Base-by-base conservation (phyloP, 2,329 filamentous ascomycete genomes). In the Onygenales sp. region DNA sequence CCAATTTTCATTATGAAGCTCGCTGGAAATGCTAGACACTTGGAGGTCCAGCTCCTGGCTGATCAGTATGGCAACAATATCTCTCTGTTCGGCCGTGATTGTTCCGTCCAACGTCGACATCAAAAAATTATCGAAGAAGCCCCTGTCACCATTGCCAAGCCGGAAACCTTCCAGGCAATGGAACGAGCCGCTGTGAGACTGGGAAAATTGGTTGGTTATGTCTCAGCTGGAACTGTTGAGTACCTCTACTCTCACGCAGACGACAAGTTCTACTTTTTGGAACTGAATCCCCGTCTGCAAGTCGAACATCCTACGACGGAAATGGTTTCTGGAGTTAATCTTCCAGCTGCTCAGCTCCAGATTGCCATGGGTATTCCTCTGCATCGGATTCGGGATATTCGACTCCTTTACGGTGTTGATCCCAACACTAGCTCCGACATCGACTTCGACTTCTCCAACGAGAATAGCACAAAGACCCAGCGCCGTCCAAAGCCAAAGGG, bases 1-100 rank as follows among this genome's bases (percentile, higher is more conserved):
- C 93, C 94, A 62, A 98, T 98, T 74, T 98, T 98, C 81, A 95
- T 98, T 76, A 98, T 98, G 93, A 96, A 98, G 83, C 79, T 98
- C 59, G 93, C 93, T 49, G 93, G 92, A 63, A 95, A 95, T 69
- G 93, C 93, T 42, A 81, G 93, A 62, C 93, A 98, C 80, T 78
- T 98, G 75, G 93, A 98, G 74, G 94, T 98, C 55, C 93, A 98
- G 76, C 78, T 98, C 60, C 80, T 98, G 52, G 94, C 93, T 60
- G 94, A 98, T 77, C 90, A 98, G 79, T 98, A 98, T 71, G 93
- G 94, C 68, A 96, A 98, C 82, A 97, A 97, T 77, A 96, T 98
- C 69, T 98, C 93, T 7, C 84, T 98, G 50, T 98, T 97, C 65
- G 93, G 93, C 67, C 86, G 93, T 83, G 93, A 98, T 77, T 98